Base-by-base conservation (phyloP, 2,329 filamentous ascomycete species). In the Hypomyces rosellus region DNA sequence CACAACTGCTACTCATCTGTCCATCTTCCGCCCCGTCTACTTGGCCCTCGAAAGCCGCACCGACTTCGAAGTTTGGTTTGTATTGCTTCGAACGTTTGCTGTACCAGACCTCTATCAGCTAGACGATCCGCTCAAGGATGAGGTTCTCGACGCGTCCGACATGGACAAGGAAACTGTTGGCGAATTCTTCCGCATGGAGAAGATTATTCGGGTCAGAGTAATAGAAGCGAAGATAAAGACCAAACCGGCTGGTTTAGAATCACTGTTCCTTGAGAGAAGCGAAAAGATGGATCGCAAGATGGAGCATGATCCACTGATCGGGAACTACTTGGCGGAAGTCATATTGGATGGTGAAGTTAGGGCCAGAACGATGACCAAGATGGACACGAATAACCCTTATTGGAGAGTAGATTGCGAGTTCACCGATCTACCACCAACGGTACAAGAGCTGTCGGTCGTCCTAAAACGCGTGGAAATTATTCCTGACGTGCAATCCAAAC, bases 1-100 rank as follows among this genome's bases (percentile, higher is more conserved):
- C 1, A 78, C 86, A 9, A 82, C 82, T 16, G 80, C 88, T 1
- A 86, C 82, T 3, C 80, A 86, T 15, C 75, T 92, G 50, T 86
- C 86, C 6, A 80, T 92, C 25, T 84, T 89, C 52, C 83, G 88
- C n/a, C 92, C 93, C 0, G 84, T 97, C 34, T 96, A 95, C 64
- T 75, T 99, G 34, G 87, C 89, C 3, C 71, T 96, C 41, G 92
- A 97, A 59, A 91, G 82, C 22, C 81, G 91, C 39, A 83, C 95
- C 6, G 75, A 95, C n/a, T 96, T 95, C 61, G 93, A 99, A 65
- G 93, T 96, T 12, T 99, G 93, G 93, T 92, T 95, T 61, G 91
- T 96, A 6, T 74, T 99, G 9, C 69, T 99, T 30, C 82, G 92
- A 55, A 90, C 92, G 0, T 96, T 96, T 66, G 89, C 92, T 0